Base-by-base conservation (phyloP, 495 filamentous ascomycete species). In the Penicillium maclennaniae region DNA sequence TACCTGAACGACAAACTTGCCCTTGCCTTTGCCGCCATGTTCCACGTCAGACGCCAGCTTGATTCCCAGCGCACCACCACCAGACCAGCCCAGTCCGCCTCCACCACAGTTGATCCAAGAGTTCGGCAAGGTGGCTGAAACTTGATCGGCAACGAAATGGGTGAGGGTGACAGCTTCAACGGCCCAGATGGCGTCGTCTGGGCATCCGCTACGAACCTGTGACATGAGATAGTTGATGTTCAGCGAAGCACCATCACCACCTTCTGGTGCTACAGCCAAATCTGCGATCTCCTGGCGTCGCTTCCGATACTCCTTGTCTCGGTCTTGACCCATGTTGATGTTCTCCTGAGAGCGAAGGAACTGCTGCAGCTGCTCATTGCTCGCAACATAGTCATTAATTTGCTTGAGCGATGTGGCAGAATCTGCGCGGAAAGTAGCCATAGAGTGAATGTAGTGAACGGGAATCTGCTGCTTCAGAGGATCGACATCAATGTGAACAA, bases 61-160 rank as follows among this genome's bases (percentile, higher is more conserved):
- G 65, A 96, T 89, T 15, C 92, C 92, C 4, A 95, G 69, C 2
- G 88, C 83, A 49, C 81, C 92, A 41, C 92, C 92, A 19, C 92
- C 92, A n/a, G 87, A 92, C 92, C 92, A 97, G 17, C 92, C 92
- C 0, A 97, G 78, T 4, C 92, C 92, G 34, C 92, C 92, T 28
- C 92, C 92, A 14, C 92, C 92, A 66, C 92, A 97, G 73, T 95
- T 96, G 63, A 96, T 85, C 86, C 89, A 93, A 7, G 83, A 85
- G 6, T 91, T 88, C 0, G 91, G 92, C 1, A 83, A 55, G 14
- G 82, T 87, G 10, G 86, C 84, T 62, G 83, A 81, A n/a, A 97
- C 64, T 57, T 89, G 86, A 59, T 97, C 90, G 19, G 89, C 84
- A 14, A 95, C 88, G 45, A 87, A 83, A 2, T 65, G 69, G 0